Conservation (phyloP, 2,329 filamentous ascomycete species). For the Fusarium bactridioides region DNA sequence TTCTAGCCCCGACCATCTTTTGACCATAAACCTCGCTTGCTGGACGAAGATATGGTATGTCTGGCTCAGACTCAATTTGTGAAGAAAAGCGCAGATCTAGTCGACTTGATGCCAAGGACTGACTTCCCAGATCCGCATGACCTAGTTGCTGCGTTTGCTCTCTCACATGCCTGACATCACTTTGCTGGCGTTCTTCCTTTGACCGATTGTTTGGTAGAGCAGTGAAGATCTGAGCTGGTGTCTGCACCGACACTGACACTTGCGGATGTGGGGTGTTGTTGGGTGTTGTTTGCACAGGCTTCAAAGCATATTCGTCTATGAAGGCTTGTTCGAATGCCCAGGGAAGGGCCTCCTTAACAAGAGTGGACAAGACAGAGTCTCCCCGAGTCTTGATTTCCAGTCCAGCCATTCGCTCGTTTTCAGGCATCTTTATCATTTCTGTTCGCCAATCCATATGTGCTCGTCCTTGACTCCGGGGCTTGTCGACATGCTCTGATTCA, state of each 20-base stretch:
- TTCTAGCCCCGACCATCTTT: constrained; percentile 16
- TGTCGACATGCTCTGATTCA: constrained; percentile 53
- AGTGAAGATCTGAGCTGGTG: background rate
- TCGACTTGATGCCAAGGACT: background rate
- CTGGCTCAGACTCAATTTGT: background rate
- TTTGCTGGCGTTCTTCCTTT: background rate
- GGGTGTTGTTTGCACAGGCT: background rate
- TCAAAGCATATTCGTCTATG: background rate
- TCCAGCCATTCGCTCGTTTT: constrained; percentile 43
- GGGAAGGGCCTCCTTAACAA: constrained; percentile 52
- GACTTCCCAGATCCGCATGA: background rate
- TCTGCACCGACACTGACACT: background rate
- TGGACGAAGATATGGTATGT: constrained; percentile 38
- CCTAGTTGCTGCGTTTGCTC: background rate
- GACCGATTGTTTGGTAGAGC: background rate
- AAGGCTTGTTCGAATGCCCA: constrained; percentile 41
- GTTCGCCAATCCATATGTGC: constrained; percentile 52
- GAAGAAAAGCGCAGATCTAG: background rate
- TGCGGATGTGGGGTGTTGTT: background rate
- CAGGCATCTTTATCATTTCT: constrained; percentile 56
- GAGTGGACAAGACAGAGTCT: constrained; percentile 44
- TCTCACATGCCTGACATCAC: background rate
- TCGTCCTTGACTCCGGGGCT: constrained; percentile 26
- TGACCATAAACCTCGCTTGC: constrained; percentile 44
- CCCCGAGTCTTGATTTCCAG: constrained; percentile 42